Evolutionary conservation across 192 early-diverging fungal species (phyloP).

Genomic region (Entomortierella parvispora): DNA sequence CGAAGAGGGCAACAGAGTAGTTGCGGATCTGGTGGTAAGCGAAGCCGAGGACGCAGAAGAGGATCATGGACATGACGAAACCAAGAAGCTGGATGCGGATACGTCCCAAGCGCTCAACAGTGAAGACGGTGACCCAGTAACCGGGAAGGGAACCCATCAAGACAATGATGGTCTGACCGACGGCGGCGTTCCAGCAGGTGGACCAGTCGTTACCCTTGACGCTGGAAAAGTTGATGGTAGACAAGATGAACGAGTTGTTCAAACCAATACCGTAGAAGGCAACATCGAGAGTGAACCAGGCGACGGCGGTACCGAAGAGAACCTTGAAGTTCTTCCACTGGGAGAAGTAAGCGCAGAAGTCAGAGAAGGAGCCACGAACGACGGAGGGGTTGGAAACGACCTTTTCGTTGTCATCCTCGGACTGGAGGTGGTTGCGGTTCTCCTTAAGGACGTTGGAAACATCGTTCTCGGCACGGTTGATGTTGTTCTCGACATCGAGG

Average conservation of each 20-base stretch:
- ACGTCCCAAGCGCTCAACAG: slow-evolving; percentile 88
- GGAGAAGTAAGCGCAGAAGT: slow-evolving; percentile 77
- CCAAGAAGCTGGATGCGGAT: slow-evolving; percentile 91
- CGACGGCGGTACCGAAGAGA: slow-evolving; percentile 77
- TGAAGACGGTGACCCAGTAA: slow-evolving; percentile 92
- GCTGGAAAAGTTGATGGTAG: slow-evolving; percentile 73
- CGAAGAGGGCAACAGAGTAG: slow-evolving; percentile 65
- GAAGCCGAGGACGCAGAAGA: slow-evolving; percentile 81
- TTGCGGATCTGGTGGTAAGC: slow-evolving; percentile 73
- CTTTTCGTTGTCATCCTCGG: slow-evolving; percentile 34
- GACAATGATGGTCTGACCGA: slow-evolving; percentile 93
- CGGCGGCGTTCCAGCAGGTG: slow-evolving; percentile 61
- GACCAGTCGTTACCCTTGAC: slow-evolving; percentile 44
- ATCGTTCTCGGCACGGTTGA: slow-evolving; percentile 69
- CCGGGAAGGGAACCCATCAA: slow-evolving; percentile 87
- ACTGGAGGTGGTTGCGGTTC: slow-evolving; percentile 55
- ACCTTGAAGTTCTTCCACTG: slow-evolving; percentile 84
- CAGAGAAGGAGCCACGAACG: slow-evolving; percentile 57
- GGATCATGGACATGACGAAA: slow-evolving; percentile 73
- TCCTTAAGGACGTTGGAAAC: slow-evolving; percentile 54
- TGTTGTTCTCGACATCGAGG: slow-evolving; percentile 76
- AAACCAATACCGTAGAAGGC: slow-evolving; percentile 88
- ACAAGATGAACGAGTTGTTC: slow-evolving; percentile 79
- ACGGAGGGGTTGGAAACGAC: slow-evolving; percentile 9
- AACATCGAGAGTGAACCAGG: slow-evolving; percentile 83